A percentile compares a stretch with the other conserved stretches of the same genome.
These are phyloP conservation scores for Bromus sterilis DNA, from an alignment of 176 grass and related monocot species.

Conservation along the genomic window DNA sequence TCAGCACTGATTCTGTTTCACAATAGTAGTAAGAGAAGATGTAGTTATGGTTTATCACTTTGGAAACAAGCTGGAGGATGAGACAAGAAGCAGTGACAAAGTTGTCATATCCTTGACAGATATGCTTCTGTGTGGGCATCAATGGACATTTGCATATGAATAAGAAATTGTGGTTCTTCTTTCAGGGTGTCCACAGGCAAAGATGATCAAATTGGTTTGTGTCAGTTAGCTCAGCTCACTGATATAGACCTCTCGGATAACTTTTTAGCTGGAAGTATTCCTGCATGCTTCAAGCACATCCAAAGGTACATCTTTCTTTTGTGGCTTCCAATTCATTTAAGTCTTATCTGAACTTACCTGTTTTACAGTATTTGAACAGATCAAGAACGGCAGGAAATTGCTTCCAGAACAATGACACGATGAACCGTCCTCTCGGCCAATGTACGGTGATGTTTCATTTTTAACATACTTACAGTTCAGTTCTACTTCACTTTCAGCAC, in stretches of 20 bases:
- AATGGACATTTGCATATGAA: neutral
- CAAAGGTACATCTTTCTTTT: conserved; percentile 54
- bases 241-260: conserved; percentile 81
- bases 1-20: neutral
- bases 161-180: neutral
- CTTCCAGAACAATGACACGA: conserved; percentile 40
- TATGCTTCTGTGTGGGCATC: neutral
- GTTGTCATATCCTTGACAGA: neutral
- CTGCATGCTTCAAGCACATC: conserved; percentile 54
- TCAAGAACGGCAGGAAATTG: conserved; percentile 72
- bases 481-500: no score
- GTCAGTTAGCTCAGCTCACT: conserved; percentile 45
- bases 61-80: conserved; percentile 15
- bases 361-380: conserved; percentile 76
- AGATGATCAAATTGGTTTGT: conserved; percentile 49
- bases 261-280: conserved; percentile 63
- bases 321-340: neutral
- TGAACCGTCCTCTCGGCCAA: conserved; percentile 46
- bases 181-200: conserved; percentile 31
- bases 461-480: no score
- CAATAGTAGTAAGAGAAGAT: neutral
- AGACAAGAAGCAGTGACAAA: neutral
- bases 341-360: conserved; percentile 47
- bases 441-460: conserved; percentile 48
- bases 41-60: neutral